These are phyloP conservation scores for Hippophae tibetana DNA, from an alignment of 306 rosid genomes.

Conservation along the genomic window DNA sequence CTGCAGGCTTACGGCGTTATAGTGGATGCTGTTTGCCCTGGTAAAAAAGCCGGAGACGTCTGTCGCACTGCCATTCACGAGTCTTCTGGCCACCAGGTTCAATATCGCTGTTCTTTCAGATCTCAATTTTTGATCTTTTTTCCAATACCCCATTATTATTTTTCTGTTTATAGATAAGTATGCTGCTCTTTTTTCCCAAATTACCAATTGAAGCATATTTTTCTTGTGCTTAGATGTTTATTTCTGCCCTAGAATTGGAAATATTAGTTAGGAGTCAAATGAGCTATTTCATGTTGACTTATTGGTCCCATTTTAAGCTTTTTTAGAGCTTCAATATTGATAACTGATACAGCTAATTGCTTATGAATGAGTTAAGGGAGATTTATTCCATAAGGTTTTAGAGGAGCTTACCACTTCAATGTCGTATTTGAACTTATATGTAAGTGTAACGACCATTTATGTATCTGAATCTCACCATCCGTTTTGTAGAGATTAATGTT, in stretches of 20 bases:
- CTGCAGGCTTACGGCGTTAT: conserved; percentile 61
- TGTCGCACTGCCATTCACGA: conserved; percentile 66
- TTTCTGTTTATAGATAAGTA: background rate
- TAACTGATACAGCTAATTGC: too few relatives aligned
- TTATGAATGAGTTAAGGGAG: too few relatives aligned
- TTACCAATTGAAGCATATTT: background rate
- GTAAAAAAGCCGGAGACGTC: conserved; percentile 61
- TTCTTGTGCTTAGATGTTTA: background rate
- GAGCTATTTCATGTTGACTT: too few relatives aligned
- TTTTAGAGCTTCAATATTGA: too few relatives aligned
- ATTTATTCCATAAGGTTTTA: too few relatives aligned
- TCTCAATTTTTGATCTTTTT: background rate
- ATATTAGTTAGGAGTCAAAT: too few relatives aligned
- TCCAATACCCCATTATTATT: background rate
- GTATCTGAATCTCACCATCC: too few relatives aligned
- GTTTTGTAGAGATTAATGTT: background rate
- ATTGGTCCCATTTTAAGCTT: too few relatives aligned
- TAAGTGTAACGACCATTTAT: too few relatives aligned
- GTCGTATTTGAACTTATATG: too few relatives aligned
- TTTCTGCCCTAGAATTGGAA: background rate
- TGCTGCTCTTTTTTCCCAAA: too few relatives aligned
- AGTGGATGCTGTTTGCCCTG: conserved; percentile 81
- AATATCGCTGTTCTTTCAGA: background rate
- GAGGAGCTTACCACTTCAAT: too few relatives aligned
- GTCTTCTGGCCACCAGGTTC: conserved; percentile 46